Evolutionary conservation across 2,329 filamentous ascomycete species (phyloP).

Genomic region (Plenodomus tracheiphilus): DNA sequence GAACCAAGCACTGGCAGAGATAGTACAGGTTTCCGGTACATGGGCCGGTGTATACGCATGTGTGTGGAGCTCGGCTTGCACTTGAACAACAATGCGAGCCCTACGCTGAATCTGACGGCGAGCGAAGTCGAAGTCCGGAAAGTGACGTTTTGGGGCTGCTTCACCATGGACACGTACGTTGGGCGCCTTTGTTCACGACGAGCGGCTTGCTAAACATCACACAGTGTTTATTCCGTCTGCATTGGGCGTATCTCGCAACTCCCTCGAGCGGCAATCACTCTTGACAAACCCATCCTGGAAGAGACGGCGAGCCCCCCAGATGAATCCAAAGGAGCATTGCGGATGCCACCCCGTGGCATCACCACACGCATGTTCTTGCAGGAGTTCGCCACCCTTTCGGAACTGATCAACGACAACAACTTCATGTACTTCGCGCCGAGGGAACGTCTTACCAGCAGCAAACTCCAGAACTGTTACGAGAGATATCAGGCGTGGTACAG

Average conservation of each 20-base stretch:
- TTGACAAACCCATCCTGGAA: constrained; percentile 56
- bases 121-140: constrained; percentile 54
- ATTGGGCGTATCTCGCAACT: constrained; percentile 54
- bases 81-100: constrained; percentile 45
- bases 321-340: constrained; percentile 11
- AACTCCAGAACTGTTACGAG: constrained; percentile 66
- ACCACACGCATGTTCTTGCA: constrained; percentile 45
- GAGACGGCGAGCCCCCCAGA: constrained; percentile 60
- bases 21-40: constrained; percentile 72
- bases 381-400: constrained; percentile 70
- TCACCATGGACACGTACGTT: constrained; percentile 53
- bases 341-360: constrained; percentile 16
- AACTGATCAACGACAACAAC: constrained; percentile 72
- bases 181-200: neutral
- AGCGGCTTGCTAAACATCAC: neutral
- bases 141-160: constrained; percentile 59
- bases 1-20: constrained; percentile 74
- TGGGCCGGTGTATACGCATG: constrained; percentile 71
- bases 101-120: constrained; percentile 36
- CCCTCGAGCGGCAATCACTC: constrained; percentile 53
- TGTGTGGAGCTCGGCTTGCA: constrained; percentile 74
- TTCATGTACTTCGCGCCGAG: constrained; percentile 74
- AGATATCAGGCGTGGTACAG: constrained; percentile 75
- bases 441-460: constrained; percentile 64
- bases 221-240: constrained; percentile 50